Conservation (phyloP, 768 basidiomycete genomes). For the Gloeopeniophorella convolvens region DNA sequence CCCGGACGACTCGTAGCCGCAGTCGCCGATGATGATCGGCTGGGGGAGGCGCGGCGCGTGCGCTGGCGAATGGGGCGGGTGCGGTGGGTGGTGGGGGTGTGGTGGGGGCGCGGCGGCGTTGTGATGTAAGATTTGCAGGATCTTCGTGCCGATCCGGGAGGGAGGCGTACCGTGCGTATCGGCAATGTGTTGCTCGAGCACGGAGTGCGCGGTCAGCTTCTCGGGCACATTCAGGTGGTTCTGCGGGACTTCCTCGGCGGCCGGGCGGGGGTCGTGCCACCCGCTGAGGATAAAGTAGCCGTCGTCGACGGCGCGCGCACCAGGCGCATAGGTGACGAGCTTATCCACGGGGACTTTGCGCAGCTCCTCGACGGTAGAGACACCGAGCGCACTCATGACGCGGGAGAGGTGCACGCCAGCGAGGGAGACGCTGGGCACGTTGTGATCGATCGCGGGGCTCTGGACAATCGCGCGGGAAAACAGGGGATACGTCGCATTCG, state of each 20-base stretch:
- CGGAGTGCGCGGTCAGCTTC: conserved; percentile 27
- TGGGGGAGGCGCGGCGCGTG: conserved; percentile 36
- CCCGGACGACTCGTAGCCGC: conserved; percentile 53
- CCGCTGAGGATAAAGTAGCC: conserved; percentile 58
- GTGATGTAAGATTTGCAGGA: conserved; percentile 14
- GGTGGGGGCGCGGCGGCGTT: conserved; percentile 15
- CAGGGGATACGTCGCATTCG: conserved; percentile 52
- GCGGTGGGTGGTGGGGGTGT: conserved; percentile 16
- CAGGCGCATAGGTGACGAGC: conserved; percentile 40
- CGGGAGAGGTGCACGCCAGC: conserved; percentile 66
- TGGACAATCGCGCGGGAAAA: conserved; percentile 76
- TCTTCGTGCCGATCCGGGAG: conserved; percentile 10
- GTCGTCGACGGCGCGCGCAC: conserved; percentile 59
- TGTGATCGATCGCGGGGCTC: conserved; percentile 57
- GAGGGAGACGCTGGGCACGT: conserved; percentile 48
- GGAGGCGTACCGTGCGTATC: conserved; percentile 19
- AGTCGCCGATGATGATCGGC: conserved; percentile 73
- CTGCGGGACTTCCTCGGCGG: conserved; percentile 30
- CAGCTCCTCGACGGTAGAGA: conserved; percentile 54
- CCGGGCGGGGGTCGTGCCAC: conserved; percentile 47
- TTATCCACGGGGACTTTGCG: conserved; percentile 51
- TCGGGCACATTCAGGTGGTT: conserved; percentile 25
- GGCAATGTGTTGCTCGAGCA: conserved; percentile 9
- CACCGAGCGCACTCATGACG: conserved; percentile 48
- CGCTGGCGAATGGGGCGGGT: conserved; percentile 11